Percentiles rank a stretch among this genome's conserved stretches.
Evolutionary conservation across 257 asterid species (phyloP).

Genomic region (Solanum chmielewskii): DNA sequence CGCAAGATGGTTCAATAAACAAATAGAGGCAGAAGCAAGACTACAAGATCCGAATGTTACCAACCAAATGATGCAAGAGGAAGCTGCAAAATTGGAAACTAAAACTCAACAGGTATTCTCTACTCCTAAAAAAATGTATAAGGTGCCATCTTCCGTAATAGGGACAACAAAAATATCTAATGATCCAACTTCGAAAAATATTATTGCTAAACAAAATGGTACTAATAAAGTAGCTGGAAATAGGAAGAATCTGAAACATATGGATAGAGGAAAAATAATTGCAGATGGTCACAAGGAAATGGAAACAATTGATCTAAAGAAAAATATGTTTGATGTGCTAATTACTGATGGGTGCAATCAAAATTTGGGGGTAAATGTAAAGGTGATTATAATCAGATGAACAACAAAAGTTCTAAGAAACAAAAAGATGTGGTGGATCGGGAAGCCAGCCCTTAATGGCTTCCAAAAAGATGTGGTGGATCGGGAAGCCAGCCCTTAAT

Average conservation of each 20-base stretch:
- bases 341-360: not conserved
- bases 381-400: not conserved
- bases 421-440: not conserved
- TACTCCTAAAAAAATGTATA: not conserved
- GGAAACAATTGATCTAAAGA: too few relatives aligned
- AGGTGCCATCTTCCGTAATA: not conserved
- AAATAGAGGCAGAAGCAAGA: too few relatives aligned
- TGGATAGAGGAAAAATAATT: too few relatives aligned
- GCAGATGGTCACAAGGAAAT: too few relatives aligned
- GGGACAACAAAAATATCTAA: not conserved
- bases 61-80: not conserved
- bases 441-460: not conserved
- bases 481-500: not conserved
- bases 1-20: not conserved
- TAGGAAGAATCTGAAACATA: too few relatives aligned
- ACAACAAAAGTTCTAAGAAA: not conserved
- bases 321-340: not conserved
- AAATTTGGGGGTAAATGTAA: not conserved
- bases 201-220: too few relatives aligned
- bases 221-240: too few relatives aligned
- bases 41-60: not conserved
- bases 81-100: not conserved
- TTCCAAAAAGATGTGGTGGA: not conserved
- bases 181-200: not conserved
- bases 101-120: not conserved